Evolutionary conservation across 352 stramenopile species (phyloP).

Genomic region (Poterioochromonas sp.): DNA sequence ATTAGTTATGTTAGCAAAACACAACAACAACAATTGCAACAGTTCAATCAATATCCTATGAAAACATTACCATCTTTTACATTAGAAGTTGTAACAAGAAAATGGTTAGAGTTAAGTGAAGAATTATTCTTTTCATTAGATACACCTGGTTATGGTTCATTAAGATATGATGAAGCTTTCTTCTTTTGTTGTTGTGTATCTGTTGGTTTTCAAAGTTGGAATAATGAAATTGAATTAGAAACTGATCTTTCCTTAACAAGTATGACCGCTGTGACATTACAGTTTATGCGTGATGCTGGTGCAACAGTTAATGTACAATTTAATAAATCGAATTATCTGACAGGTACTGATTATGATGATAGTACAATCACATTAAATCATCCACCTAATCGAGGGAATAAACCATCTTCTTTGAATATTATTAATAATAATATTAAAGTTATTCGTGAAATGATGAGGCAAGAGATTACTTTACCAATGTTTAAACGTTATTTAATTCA

Average conservation of each 20-base stretch:
- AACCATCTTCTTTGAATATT: not conserved
- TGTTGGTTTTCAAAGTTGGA: conserved; percentile 19
- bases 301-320: not conserved
- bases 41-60: no score
- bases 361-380: not conserved
- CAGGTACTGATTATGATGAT: not conserved
- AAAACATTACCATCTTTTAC: not conserved
- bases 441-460: not conserved
- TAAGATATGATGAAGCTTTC: conserved; percentile 26
- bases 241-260: not conserved
- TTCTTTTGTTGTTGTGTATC: not conserved
- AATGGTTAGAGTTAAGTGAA: conserved; percentile 15
- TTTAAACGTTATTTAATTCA: conserved; percentile 28
- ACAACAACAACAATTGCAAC: no score
- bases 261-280: not conserved
- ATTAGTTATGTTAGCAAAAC: not conserved
- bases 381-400: not conserved
- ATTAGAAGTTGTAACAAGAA: not conserved
- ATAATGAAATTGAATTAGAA: not conserved
- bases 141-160: conserved; percentile 21
- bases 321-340: not conserved
- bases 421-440: not conserved
- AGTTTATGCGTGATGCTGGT: conserved; percentile 19
- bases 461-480: conserved; percentile 21
- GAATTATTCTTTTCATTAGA: conserved; percentile 32